Evolutionary conservation across 768 basidiomycete genomes (phyloP).

Genomic region (Pleurotus cornucopiae): DNA sequence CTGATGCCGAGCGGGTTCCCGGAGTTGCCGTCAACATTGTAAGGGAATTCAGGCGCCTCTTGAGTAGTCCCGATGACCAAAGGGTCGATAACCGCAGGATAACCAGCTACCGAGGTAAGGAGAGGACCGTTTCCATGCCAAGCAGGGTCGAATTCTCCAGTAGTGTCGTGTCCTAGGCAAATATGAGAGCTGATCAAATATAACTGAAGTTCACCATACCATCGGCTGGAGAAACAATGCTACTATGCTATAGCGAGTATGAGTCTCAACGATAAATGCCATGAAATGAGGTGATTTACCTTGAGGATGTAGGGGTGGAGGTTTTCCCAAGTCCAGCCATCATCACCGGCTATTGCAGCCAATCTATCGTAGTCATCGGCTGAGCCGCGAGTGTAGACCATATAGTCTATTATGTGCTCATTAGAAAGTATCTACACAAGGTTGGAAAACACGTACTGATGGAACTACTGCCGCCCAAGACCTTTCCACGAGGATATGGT

Average conservation of each 20-base stretch:
- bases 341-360: constrained; percentile 19
- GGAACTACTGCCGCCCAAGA: constrained; percentile 28
- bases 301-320: constrained; percentile 19
- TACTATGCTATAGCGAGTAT: background rate
- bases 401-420: constrained; percentile 13
- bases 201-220: background rate
- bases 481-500: constrained; percentile 21
- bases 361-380: constrained; percentile 20
- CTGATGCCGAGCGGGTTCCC: constrained; percentile 25
- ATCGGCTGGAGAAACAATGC: background rate
- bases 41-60: constrained; percentile 22
- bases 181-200: too few relatives aligned
- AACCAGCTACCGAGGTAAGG: constrained; percentile 18
- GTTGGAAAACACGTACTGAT: constrained; percentile 20
- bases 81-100: constrained; percentile 11
- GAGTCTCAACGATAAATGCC: background rate
- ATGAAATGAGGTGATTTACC: constrained; percentile 7
- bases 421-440: too few relatives aligned
- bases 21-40: constrained; percentile 27
- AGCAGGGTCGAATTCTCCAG: constrained; percentile 20
- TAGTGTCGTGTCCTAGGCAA: constrained; percentile 16
- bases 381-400: constrained; percentile 23
- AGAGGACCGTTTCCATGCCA: constrained; percentile 21
- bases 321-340: constrained; percentile 24
- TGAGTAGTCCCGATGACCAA: constrained; percentile 19